phyloP scores from a whole-genome alignment of 2,329 filamentous ascomycete genomes.

The Claviceps paspali region DNA sequence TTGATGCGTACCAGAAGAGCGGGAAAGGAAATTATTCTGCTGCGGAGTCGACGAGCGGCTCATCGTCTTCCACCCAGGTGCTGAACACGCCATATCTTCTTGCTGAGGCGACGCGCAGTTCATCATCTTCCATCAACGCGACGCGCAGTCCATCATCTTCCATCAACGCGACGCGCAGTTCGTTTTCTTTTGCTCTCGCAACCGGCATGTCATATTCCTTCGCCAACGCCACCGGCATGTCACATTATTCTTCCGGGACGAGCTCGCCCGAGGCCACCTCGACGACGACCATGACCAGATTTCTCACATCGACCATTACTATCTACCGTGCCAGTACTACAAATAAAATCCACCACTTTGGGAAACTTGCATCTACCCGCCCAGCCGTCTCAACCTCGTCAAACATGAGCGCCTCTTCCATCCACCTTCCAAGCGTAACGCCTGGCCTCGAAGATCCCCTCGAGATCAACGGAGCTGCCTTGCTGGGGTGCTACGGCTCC shows the following conservation, averaged over 20 bases:
- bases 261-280: not conserved
- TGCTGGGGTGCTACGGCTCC: constrained; percentile 29
- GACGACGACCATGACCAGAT: not conserved
- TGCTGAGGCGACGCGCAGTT: no score
- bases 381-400: constrained; percentile 1
- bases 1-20: constrained; percentile 27
- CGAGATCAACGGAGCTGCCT: constrained; percentile 17
- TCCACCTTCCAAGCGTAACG: constrained; percentile 4
- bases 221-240: no score
- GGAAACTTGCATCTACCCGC: not conserved
- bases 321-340: constrained; percentile 9
- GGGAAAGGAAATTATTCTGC: no score
- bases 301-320: constrained; percentile 8
- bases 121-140: no score
- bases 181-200: no score
- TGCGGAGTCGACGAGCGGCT: not conserved
- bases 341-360: not conserved
- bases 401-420: no score
- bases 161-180: no score
- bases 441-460: constrained; percentile 15
- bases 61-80: no score
- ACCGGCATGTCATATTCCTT: no score
- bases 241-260: no score
- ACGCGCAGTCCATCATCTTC: no score
- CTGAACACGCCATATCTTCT: no score